phyloP scores from a whole-genome alignment of 1,284 basidiomycete species.

The Sanghuangporus baumii region DNA sequence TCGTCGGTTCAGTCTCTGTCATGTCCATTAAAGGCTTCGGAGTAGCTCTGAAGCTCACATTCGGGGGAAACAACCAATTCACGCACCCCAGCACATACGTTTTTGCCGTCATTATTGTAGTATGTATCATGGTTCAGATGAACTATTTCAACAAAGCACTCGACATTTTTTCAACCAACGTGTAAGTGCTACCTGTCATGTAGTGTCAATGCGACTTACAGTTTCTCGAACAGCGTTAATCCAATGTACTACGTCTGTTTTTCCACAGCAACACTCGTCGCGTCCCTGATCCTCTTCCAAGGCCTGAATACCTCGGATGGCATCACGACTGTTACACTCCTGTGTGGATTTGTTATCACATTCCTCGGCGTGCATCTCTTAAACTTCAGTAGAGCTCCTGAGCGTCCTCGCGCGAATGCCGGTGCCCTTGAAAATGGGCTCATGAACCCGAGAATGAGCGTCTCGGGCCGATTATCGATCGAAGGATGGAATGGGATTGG shows the following conservation, averaged over 20 bases:
- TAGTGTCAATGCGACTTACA: constrained; percentile 2
- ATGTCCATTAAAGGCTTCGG: constrained; percentile 98
- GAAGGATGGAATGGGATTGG: constrained; percentile 60
- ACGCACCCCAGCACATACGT: constrained; percentile 93
- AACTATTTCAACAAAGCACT: constrained; percentile 99
- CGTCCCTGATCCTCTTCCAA: constrained; percentile 94
- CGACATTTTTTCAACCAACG: constrained; percentile 96
- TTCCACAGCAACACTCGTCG: constrained; percentile 92
- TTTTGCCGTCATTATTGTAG: constrained; percentile 79
- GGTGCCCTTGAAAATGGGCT: constrained; percentile 65
- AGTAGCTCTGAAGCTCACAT: constrained; percentile 91
- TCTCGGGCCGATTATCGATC: constrained; percentile 63
- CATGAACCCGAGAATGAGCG: constrained; percentile 68
- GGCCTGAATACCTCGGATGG: constrained; percentile 91
- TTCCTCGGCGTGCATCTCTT: constrained; percentile 92
- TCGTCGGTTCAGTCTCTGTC: constrained; percentile 83
- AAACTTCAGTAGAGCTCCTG: constrained; percentile 73
- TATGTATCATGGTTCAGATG: constrained; percentile 94
- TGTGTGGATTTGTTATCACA: constrained; percentile 84
- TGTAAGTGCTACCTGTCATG: constrained; percentile 51
- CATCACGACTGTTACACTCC: constrained; percentile 77
- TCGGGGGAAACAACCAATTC: constrained; percentile 95
- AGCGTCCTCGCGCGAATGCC: constrained; percentile 39
- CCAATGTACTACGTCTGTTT: constrained; percentile 99
- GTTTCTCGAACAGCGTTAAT: constrained; percentile 65